Percentiles rank a stretch among this genome's conserved stretches.
Conservation (phyloP, 345 rosid species). For the Citrus australasica region DNA sequence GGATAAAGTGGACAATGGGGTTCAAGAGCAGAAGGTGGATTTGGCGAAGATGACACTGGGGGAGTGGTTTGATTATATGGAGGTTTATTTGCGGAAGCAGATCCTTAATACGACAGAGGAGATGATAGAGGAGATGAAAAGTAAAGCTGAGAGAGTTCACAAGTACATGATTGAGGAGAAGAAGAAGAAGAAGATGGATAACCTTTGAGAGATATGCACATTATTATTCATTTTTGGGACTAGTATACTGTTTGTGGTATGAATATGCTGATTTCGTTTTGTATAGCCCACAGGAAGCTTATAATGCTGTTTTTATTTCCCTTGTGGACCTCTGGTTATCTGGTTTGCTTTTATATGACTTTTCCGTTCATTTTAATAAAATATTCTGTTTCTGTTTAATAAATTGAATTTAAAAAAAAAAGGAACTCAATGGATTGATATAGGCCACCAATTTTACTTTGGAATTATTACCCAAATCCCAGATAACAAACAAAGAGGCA, state of each 20-base stretch:
- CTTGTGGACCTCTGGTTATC: not conserved
- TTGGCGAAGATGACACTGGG: slow-evolving; percentile 50
- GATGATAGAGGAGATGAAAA: slow-evolving; percentile 56
- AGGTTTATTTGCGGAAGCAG: slow-evolving; percentile 46
- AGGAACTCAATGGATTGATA: not conserved
- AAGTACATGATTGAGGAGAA: slow-evolving; percentile 50
- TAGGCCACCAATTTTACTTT: not conserved
- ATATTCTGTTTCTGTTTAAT: not conserved
- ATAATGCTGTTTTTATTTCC: not conserved
- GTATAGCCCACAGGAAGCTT: not conserved
- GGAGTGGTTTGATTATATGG: slow-evolving; percentile 68
- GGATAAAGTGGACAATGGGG: slow-evolving; percentile 1
- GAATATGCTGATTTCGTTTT: not conserved
- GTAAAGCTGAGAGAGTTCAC: slow-evolving; percentile 36
- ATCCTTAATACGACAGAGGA: slow-evolving; percentile 52
- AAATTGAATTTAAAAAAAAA: too few species aligned
- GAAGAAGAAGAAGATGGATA: slow-evolving; percentile 20
- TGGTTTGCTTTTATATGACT: not conserved
- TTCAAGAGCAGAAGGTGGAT: slow-evolving; percentile 18
- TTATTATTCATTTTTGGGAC: not conserved
- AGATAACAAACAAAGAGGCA: not conserved
- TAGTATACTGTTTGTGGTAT: not conserved
- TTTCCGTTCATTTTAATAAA: not conserved
- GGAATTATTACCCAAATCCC: not conserved
- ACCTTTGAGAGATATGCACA: not conserved